These are phyloP conservation scores for Cicer chorassanicum DNA, from an alignment of 306 rosid species.

Conservation along the genomic window DNA sequence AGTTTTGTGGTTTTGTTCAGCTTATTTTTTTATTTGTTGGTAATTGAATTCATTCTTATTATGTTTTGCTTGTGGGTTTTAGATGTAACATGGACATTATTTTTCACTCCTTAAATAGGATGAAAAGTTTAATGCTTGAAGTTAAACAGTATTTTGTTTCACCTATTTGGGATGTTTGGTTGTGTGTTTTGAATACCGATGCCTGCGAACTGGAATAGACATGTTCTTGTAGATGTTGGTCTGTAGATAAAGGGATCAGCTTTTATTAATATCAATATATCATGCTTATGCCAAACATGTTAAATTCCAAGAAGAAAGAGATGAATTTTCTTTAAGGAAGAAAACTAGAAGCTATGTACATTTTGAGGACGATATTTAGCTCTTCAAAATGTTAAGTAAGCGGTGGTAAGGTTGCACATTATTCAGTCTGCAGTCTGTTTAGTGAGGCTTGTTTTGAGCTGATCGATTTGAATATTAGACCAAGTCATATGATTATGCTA, in stretches of 20 bases:
- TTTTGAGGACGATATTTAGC: neutral
- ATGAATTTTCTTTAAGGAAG: neutral
- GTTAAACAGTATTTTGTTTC: conserved; percentile 10
- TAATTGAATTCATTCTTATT: conserved; percentile 8
- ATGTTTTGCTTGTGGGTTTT: conserved; percentile 1
- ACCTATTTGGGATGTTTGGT: conserved; percentile 3
- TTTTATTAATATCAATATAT: neutral
- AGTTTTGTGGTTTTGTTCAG: conserved; percentile 12
- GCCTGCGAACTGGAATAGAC: conserved; percentile 2
- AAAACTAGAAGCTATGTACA: neutral
- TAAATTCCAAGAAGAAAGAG: neutral
- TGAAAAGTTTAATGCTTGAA: neutral
- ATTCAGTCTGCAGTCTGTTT: conserved; percentile 6
- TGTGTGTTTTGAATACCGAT: neutral
- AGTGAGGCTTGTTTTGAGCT: conserved; percentile 4
- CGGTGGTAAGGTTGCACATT: neutral
- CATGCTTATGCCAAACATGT: neutral
- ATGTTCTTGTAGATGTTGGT: neutral
- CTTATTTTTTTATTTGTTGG: conserved; percentile 1
- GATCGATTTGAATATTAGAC: neutral
- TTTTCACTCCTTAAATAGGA: neutral
- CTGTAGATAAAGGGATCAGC: neutral
- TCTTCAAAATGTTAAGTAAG: conserved; percentile 12
- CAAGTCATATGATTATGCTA: neutral
- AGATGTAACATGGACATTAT: conserved; percentile 18